These are phyloP conservation scores for Pseudocercospora pini-densiflorae DNA, from an alignment of 2,329 filamentous ascomycete genomes.

Conservation along the genomic window DNA sequence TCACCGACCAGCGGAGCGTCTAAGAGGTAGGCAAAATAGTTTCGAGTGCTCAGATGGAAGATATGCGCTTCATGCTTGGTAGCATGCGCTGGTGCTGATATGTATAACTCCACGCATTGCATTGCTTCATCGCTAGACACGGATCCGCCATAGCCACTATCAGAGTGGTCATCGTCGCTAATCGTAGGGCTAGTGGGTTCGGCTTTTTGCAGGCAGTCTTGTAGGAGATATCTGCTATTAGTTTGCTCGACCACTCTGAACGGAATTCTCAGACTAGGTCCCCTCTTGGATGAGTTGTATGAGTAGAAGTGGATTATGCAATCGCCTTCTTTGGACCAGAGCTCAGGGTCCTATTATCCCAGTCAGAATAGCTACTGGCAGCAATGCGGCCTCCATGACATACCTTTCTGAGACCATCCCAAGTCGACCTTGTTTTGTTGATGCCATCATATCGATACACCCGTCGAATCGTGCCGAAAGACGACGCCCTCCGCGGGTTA, in stretches of 20 bases:
- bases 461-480: conserved; percentile 14
- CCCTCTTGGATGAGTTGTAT: conserved; percentile 66
- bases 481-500: conserved; percentile 5
- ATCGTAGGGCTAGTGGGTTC: conserved; percentile 16
- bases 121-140: conserved; percentile 16
- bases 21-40: conserved; percentile 75
- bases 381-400: neutral
- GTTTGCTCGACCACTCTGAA: conserved; percentile 61
- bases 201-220: conserved; percentile 44
- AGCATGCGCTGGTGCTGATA: conserved; percentile 65
- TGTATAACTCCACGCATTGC: conserved; percentile 62
- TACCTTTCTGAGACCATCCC: conserved; percentile 27
- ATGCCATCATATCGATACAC: conserved; percentile 26
- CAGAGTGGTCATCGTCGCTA: conserved; percentile 34
- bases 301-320: conserved; percentile 72
- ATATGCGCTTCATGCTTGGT: conserved; percentile 60
- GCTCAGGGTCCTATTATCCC: conserved; percentile 65
- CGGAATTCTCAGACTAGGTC: conserved; percentile 70
- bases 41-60: conserved; percentile 72
- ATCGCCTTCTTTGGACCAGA: conserved; percentile 71
- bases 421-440: conserved; percentile 20
- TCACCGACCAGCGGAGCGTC: conserved; percentile 69
- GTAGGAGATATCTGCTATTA: conserved; percentile 65
- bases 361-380: neutral
- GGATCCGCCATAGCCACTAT: conserved; percentile 35